Percentiles rank a stretch among this genome's conserved stretches.
Evolutionary conservation across 805 yeast genomes (phyloP).

Genomic region (Teunomyces pallodes): DNA sequence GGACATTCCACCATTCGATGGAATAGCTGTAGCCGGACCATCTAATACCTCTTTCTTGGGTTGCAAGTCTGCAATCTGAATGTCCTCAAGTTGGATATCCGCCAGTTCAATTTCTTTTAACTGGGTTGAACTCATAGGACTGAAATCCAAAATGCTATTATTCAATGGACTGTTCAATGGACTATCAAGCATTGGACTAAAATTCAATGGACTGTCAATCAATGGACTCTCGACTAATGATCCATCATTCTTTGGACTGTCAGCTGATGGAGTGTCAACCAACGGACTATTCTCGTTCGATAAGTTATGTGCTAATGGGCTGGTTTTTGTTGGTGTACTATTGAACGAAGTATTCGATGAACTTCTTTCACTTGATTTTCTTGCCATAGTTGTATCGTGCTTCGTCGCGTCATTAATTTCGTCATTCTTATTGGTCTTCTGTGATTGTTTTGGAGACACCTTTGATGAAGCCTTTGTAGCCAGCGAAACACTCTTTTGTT

Average conservation of each 20-base stretch:
- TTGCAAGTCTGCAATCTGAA: background rate
- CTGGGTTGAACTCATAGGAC: background rate
- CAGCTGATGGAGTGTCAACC: background rate
- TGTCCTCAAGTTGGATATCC: background rate
- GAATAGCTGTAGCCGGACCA: background rate
- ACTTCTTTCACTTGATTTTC: background rate
- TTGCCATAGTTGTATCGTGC: background rate
- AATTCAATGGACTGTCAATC: background rate
- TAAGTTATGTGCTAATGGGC: background rate
- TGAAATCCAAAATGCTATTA: background rate
- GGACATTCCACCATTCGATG: background rate
- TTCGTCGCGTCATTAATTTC: background rate
- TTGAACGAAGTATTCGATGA: background rate
- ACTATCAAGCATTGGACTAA: background rate
- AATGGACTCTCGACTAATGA: background rate
- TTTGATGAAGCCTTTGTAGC: background rate
- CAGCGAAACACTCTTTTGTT: background rate
- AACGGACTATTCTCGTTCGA: background rate
- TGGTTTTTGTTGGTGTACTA: background rate
- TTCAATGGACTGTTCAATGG: background rate
- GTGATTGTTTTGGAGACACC: background rate
- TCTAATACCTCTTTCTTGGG: background rate
- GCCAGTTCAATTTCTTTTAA: background rate
- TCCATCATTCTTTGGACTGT: background rate
- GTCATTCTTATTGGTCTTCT: background rate